These are phyloP conservation scores for Dianthus caryophyllus DNA, from an alignment of 148 eudicot genomes.

Conservation along the genomic window DNA sequence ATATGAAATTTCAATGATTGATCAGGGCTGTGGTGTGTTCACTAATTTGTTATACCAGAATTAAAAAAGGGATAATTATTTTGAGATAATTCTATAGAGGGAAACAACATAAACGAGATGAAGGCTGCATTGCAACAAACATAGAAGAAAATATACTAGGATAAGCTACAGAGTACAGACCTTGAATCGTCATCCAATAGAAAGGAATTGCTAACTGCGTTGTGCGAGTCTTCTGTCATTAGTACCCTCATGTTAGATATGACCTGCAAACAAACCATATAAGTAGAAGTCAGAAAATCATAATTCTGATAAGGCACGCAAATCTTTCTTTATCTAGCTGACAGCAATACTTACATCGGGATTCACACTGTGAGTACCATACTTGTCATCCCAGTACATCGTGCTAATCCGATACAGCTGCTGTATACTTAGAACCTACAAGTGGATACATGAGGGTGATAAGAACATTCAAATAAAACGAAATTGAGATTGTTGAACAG, in stretches of 20 bases:
- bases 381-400: constrained; percentile 99
- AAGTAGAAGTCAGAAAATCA: not conserved
- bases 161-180: constrained; percentile 37
- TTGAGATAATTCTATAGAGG: too few relatives aligned
- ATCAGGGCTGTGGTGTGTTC: too few relatives aligned
- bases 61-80: too few relatives aligned
- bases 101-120: too few relatives aligned
- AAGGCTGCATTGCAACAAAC: not conserved
- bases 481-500: not conserved
- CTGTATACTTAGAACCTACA: constrained; percentile 90
- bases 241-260: constrained; percentile 90
- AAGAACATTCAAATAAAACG: constrained; percentile 10
- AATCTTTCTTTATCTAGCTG: not conserved
- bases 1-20: too few relatives aligned
- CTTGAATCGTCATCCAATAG: constrained; percentile 96
- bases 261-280: constrained; percentile 41
- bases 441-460: constrained; percentile 17
- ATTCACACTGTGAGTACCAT: constrained; percentile 92
- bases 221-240: constrained; percentile 91
- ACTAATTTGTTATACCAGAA: too few relatives aligned
- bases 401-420: constrained; percentile 93
- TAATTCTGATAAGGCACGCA: constrained; percentile 2
- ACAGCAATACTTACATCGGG: constrained; percentile 59
- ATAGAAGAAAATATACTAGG: constrained; percentile 3
- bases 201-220: constrained; percentile 87